phyloP scores from a whole-genome alignment of 305 asterid genomes.

The Nicotiana rustica region DNA sequence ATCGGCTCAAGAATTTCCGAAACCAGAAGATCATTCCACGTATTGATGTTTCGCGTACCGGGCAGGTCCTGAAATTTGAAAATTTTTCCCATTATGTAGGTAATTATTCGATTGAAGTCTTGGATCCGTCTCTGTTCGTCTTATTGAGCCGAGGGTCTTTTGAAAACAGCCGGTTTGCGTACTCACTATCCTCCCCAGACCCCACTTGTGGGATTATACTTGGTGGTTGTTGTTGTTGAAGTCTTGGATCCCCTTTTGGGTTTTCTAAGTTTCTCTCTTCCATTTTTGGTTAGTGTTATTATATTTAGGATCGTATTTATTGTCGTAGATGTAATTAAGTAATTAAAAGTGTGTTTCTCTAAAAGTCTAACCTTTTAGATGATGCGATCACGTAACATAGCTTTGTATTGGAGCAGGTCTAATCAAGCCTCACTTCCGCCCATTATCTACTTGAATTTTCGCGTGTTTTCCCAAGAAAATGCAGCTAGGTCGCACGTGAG shows the following conservation, averaged over 20 bases:
- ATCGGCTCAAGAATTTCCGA: slow-evolving; percentile 58
- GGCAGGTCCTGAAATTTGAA: slow-evolving; percentile 73
- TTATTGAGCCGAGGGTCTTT: too few species aligned
- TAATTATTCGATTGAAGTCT: slow-evolving; percentile 38
- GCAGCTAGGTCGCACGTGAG: background rate
- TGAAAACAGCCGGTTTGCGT: too few species aligned
- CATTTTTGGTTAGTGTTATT: background rate
- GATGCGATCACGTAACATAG: too few species aligned
- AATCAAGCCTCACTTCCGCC: background rate
- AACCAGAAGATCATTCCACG: slow-evolving; percentile 66
- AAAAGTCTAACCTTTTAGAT: background rate
- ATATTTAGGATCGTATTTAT: background rate
- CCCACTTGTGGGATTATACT: too few species aligned
- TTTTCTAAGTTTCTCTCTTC: background rate
- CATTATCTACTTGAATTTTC: background rate
- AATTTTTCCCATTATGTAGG: slow-evolving; percentile 93
- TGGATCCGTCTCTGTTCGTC: too few species aligned
- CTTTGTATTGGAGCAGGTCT: too few species aligned
- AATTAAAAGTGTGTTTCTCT: background rate
- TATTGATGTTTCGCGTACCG: slow-evolving; percentile 60
- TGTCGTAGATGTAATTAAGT: background rate
- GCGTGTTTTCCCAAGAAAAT: background rate
- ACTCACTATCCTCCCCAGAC: too few species aligned
- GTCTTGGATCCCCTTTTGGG: background rate
- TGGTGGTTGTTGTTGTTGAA: background rate